These are phyloP conservation scores for Diutina ranongensis DNA, from an alignment of 1,139 yeast species.

Conservation along the genomic window DNA sequence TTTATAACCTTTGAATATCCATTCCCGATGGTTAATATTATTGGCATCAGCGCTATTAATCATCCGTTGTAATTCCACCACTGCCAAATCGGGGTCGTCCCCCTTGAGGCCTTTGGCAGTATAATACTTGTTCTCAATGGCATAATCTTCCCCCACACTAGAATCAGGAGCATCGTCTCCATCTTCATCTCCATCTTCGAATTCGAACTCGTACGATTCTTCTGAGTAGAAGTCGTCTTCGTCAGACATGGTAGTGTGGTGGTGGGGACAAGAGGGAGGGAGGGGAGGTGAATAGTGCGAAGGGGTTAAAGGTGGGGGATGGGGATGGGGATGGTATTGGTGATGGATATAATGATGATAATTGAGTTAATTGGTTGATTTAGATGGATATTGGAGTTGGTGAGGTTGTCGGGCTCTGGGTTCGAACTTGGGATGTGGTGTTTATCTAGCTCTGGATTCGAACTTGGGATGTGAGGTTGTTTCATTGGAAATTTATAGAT, in stretches of 20 bases:
- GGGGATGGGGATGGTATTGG: too few species aligned
- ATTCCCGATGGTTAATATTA: constrained; percentile 17
- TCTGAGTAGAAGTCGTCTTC: constrained; percentile 41
- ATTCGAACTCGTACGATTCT: constrained; percentile 58
- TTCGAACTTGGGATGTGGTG: too few species aligned
- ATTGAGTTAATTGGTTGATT: too few species aligned
- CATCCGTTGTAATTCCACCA: constrained; percentile 9
- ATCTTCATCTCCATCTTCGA: constrained; percentile 45
- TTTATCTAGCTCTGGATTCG: too few species aligned
- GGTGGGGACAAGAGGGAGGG: neutral
- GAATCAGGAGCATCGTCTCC: constrained; percentile 13
- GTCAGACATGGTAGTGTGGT: constrained; percentile 31
- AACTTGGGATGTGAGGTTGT: too few species aligned
- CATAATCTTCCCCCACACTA: constrained; percentile 17
- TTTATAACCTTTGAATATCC: constrained; percentile 51
- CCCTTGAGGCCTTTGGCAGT: constrained; percentile 53
- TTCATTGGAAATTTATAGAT: too few species aligned
- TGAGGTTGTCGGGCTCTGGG: too few species aligned
- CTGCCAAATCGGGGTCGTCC: constrained; percentile 27
- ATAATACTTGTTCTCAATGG: constrained; percentile 42
- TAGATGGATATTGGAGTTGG: too few species aligned
- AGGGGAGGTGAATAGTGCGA: too few species aligned
- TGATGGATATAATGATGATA: too few species aligned
- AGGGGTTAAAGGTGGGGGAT: too few species aligned
- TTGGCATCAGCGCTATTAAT: constrained; percentile 8